Conservation (phyloP, 2,329 filamentous ascomycete genomes). For the Parafenestella ontariensis region DNA sequence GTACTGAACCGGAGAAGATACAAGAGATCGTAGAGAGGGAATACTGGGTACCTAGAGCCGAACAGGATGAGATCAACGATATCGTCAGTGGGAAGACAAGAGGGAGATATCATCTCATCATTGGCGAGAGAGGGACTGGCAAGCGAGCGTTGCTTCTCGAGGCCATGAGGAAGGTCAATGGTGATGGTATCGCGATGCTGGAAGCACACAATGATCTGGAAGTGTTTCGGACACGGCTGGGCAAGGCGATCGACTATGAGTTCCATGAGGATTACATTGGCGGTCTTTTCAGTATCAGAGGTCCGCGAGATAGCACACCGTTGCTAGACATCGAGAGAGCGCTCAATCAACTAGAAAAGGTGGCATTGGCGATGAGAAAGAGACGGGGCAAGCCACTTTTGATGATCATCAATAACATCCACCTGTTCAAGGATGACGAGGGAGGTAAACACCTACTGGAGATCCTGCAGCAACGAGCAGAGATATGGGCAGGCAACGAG, state of each 20-base stretch:
- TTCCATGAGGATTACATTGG: conserved; percentile 98
- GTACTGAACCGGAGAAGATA: conserved; percentile 32
- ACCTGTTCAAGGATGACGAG: conserved; percentile 87
- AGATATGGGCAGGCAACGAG: conserved; percentile 92
- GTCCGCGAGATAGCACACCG: conserved; percentile 88
- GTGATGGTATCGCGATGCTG: conserved; percentile 89
- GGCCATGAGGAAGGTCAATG: conserved; percentile 89
- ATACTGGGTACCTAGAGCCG: conserved; percentile 81
- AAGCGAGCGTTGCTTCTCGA: conserved; percentile 96
- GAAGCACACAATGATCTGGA: conserved; percentile 94
- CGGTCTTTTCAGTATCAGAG: conserved; percentile 89
- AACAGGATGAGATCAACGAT: conserved; percentile 79
- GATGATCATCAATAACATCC: conserved; percentile 91
- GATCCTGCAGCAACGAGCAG: conserved; percentile 90
- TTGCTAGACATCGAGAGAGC: conserved; percentile 94
- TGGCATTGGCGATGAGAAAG: conserved; percentile 75
- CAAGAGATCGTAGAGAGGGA: conserved; percentile 54
- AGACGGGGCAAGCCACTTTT: conserved; percentile 73
- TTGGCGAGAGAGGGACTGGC: conserved; percentile 94
- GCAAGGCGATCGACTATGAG: conserved; percentile 94
- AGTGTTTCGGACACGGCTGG: conserved; percentile 89
- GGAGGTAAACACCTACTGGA: conserved; percentile 90
- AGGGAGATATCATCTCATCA: conserved; percentile 88
- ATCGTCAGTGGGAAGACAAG: conserved; percentile 75
- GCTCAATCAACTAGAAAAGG: conserved; percentile 96